Evolutionary conservation across 495 filamentous ascomycete genomes (phyloP).

Genomic region (Xylaria intraflava): DNA sequence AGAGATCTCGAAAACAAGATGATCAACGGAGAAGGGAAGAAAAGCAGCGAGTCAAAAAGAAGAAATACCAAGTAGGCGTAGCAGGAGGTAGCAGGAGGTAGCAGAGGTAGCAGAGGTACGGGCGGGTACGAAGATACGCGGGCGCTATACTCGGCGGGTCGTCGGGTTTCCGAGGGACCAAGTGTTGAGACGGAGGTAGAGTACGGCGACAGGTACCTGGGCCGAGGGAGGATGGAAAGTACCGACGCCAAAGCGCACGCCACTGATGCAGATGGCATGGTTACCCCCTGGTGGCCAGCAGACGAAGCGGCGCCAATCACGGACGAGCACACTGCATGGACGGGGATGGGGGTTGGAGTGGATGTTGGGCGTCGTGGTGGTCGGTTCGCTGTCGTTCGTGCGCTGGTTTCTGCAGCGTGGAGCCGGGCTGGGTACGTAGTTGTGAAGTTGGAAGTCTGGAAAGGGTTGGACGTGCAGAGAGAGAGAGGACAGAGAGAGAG

Average conservation of each 20-base stretch:
- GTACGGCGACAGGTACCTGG: no score
- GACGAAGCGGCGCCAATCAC: slow-evolving; percentile 4
- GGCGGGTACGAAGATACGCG: not conserved
- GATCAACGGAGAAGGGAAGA: not conserved
- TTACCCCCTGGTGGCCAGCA: slow-evolving; percentile 11
- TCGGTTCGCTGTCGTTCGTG: slow-evolving; percentile 10
- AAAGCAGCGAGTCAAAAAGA: not conserved
- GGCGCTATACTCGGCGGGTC: not conserved
- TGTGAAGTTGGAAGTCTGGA: not conserved
- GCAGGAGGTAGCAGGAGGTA: no score
- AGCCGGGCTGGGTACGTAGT: not conserved
- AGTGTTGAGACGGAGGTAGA: not conserved
- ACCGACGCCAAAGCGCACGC: not conserved
- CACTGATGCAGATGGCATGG: not conserved
- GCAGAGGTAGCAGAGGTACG: no score
- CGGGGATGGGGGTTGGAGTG: not conserved
- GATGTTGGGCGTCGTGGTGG: slow-evolving; percentile 7
- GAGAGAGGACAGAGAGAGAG: no score
- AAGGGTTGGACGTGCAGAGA: not conserved
- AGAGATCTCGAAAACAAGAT: not conserved
- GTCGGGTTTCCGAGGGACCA: not conserved
- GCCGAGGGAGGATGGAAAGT: not conserved
- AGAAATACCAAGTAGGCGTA: no score
- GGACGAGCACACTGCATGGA: slow-evolving; percentile 4
- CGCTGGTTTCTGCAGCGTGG: slow-evolving; percentile 8